These are phyloP conservation scores for Fusarium keratoplasticum DNA, from an alignment of 2,329 filamentous ascomycete species.

Conservation along the genomic window DNA sequence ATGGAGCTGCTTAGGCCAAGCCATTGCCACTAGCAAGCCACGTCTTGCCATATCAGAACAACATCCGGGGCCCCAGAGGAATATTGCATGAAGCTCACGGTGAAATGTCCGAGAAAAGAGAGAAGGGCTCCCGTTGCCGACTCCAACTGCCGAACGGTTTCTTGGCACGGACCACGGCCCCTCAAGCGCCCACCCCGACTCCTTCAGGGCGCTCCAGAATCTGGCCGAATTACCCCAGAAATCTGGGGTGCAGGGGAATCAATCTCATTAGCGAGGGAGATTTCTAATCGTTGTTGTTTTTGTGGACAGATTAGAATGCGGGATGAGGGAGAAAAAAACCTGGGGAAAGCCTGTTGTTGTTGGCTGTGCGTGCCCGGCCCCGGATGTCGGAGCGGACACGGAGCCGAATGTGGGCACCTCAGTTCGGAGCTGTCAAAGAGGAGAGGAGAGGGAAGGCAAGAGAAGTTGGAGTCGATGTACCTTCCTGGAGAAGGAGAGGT, in stretches of 20 bases:
- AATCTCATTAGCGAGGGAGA: conserved; percentile 1
- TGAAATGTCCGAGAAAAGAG: conserved; percentile 2
- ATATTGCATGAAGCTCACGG: not conserved
- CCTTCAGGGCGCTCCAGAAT: conserved; percentile 13
- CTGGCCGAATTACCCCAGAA: conserved; percentile 22
- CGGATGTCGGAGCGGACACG: not conserved
- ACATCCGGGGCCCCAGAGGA: not conserved
- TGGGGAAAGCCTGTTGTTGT: conserved; percentile 29
- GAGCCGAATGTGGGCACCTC: not conserved
- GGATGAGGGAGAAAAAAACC: conserved; percentile 6
- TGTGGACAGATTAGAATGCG: conserved; percentile 22
- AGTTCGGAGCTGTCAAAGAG: not conserved
- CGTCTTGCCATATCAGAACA: not conserved
- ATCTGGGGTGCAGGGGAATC: conserved; percentile 28
- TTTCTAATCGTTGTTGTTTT: conserved; percentile 26
- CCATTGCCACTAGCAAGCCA: conserved; percentile 3
- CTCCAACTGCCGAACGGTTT: conserved; percentile 40
- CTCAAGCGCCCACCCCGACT: conserved; percentile 14
- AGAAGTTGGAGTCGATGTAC: conserved; percentile 18
- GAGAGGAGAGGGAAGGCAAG: not conserved
- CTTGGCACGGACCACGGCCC: conserved; percentile 38
- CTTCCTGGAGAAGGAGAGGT: not conserved
- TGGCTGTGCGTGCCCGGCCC: not conserved
- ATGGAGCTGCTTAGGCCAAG: not conserved
- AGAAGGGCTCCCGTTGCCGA: conserved; percentile 35